Percentiles rank a stretch among this genome's conserved stretches.
phyloP scores from a whole-genome alignment of 2,329 filamentous ascomycete genomes.

The Aureobasidium sp. region DNA sequence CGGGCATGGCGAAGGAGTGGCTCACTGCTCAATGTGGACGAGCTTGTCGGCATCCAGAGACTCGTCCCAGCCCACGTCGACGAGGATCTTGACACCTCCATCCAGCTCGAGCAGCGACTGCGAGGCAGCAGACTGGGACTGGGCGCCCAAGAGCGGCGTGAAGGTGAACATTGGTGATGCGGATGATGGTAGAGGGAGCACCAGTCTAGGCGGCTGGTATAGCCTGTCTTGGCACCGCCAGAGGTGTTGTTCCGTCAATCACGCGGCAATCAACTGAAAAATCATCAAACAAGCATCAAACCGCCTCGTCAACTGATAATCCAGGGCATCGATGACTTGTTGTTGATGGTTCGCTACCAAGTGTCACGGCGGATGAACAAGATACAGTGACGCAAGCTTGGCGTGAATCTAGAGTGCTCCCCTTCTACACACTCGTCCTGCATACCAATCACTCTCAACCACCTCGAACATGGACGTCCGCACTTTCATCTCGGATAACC shows the following conservation, averaged over 20 bases:
- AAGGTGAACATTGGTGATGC: slow-evolving; percentile 82
- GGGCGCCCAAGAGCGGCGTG: slow-evolving; percentile 83
- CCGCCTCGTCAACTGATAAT: too few relatives aligned
- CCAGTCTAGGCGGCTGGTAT: not conserved
- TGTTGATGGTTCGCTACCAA: too few relatives aligned
- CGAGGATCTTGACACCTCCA: slow-evolving; percentile 88
- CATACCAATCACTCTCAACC: not conserved
- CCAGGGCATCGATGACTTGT: too few relatives aligned
- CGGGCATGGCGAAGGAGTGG: not conserved
- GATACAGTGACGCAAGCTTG: slow-evolving; percentile 2
- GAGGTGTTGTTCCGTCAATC: not conserved
- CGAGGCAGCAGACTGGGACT: slow-evolving; percentile 77
- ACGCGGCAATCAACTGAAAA: not conserved
- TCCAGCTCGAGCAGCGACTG: slow-evolving; percentile 96
- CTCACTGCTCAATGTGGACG: slow-evolving; percentile 79
- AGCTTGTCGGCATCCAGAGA: slow-evolving; percentile 76
- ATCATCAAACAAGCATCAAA: not conserved
- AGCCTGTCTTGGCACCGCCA: not conserved
- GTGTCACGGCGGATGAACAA: too few relatives aligned
- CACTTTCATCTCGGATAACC: slow-evolving; percentile 41
- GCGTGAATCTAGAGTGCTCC: not conserved
- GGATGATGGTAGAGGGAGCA: not conserved
- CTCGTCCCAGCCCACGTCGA: slow-evolving; percentile 96
- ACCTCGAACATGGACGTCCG: slow-evolving; percentile 29
- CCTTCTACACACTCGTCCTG: not conserved